phyloP scores from a whole-genome alignment of 2,329 filamentous ascomycete genomes.

The Tolypocladium album region DNA sequence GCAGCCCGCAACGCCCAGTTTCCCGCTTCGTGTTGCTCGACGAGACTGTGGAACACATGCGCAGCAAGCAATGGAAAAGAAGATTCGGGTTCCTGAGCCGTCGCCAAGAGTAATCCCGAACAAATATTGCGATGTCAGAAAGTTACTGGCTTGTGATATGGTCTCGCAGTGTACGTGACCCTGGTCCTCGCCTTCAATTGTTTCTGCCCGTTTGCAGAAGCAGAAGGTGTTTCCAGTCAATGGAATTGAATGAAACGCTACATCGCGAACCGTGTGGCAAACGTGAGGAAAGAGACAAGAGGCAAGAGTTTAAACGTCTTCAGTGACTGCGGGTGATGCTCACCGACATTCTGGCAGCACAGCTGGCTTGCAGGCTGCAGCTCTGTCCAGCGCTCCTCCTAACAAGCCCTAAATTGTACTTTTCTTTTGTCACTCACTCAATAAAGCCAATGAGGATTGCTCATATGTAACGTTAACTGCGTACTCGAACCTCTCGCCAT shows the following conservation, averaged over 20 bases:
- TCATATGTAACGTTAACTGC: not conserved
- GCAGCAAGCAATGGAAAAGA: not conserved
- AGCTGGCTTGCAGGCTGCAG: not conserved
- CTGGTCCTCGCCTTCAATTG: not conserved
- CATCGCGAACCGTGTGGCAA: not conserved
- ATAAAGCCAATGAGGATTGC: not conserved
- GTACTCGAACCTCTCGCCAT: not conserved
- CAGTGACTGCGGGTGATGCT: not conserved
- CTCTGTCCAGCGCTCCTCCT: not conserved
- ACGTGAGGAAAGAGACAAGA: not conserved
- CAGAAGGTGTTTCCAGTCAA: not conserved
- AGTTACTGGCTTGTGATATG: not conserved
- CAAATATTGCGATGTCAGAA: not conserved
- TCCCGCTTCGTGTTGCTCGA: not conserved
- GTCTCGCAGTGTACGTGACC: not conserved
- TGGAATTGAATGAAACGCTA: not conserved
- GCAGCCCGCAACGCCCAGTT: not conserved
- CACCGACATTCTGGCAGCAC: not conserved
- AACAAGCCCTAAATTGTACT: not conserved
- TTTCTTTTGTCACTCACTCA: not conserved
- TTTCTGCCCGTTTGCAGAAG: not conserved
- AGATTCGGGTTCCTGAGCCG: not conserved
- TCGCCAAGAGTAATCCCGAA: not conserved
- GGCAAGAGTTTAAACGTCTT: not conserved
- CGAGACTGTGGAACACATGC: not conserved